Evolutionary conservation across 768 basidiomycete genomes (phyloP), one percentile per base, ranked within the genome.

Genomic region (Cubamyces sp.): DNA sequence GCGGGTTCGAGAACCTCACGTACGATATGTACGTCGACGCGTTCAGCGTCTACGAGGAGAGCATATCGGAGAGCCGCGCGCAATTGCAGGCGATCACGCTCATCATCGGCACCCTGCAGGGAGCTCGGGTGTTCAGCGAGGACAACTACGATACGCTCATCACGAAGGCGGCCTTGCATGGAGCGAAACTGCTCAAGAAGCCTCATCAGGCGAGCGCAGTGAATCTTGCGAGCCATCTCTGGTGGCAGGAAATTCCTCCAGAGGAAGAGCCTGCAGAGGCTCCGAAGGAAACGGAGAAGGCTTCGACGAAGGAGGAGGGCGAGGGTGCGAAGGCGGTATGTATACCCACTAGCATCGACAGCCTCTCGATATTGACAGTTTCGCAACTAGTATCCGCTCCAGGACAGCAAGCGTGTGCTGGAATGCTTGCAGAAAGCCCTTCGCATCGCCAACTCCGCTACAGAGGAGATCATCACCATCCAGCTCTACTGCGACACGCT

Each of bases 1-100:
- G 93, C 61, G 92, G 88, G 0, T 93, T 98, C 67, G 96, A 97
- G 75, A 96, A 98, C 73, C 86, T 98, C 61, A 87, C 94, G 16
- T 99, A 99, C 73, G 96, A 99, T 73, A 88, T 98, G 68, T 98
- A 96, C 70, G 97, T 98, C 15, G 95, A 98, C 73, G 94, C 96
- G 0, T 98, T 99, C 74, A 94, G 90, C 26, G 94, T 98, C 14
- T 98, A 99, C 76, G 97, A 99, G 73, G 97, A 99, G 74, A 90
- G 85, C 69, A 98, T 99, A 52, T 95, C 92, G 47, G 97, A 99
- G 72, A 93, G 91, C 37, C 86, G 96, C 3, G 94, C 94, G 5
- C 97, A 99, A 74, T 78, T 99, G 9, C 94, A 96, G 70, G 96
- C 96, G n/a, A 98, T 99, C 72, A 93, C 94, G 6, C 83, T 96